Evolutionary conservation across 78 protist species (phyloP).

Genomic region (Pigoraptor vietnamica): DNA sequence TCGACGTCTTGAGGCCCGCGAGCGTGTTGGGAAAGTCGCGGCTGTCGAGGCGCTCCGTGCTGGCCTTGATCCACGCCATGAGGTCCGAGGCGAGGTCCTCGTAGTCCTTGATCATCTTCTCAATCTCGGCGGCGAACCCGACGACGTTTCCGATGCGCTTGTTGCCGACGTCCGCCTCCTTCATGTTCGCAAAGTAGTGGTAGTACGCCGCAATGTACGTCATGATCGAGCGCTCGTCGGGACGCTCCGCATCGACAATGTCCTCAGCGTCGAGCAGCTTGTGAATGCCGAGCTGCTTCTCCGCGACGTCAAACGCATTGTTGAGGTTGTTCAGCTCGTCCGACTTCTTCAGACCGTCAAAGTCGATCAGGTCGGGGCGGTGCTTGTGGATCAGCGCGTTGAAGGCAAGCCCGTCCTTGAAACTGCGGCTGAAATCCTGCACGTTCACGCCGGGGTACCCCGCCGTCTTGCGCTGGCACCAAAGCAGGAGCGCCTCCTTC

Average conservation of each 20-base stretch:
- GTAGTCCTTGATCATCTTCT: not conserved
- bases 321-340: not conserved
- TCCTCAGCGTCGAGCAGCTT: conserved; percentile 22
- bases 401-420: conserved; percentile 48
- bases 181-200: conserved; percentile 11
- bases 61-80: not conserved
- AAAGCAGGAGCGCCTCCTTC: conserved; percentile 59
- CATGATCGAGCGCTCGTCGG: conserved; percentile 72
- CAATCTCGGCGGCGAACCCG: not conserved
- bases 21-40: not conserved
- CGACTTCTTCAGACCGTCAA: not conserved
- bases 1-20: not conserved
- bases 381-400: conserved; percentile 39
- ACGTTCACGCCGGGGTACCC: conserved; percentile 15
- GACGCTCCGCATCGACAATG: not conserved
- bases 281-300: conserved; percentile 10
- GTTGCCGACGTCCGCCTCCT: not conserved
- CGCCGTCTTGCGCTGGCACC: conserved; percentile 44
- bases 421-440: not conserved
- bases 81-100: not conserved
- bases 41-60: not conserved
- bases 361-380: conserved; percentile 3
- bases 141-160: not conserved
- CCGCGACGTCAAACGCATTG: conserved; percentile 14
- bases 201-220: conserved; percentile 51